phyloP scores from a whole-genome alignment of 2,329 filamentous ascomycete species.

The Ciborinia camelliae region DNA sequence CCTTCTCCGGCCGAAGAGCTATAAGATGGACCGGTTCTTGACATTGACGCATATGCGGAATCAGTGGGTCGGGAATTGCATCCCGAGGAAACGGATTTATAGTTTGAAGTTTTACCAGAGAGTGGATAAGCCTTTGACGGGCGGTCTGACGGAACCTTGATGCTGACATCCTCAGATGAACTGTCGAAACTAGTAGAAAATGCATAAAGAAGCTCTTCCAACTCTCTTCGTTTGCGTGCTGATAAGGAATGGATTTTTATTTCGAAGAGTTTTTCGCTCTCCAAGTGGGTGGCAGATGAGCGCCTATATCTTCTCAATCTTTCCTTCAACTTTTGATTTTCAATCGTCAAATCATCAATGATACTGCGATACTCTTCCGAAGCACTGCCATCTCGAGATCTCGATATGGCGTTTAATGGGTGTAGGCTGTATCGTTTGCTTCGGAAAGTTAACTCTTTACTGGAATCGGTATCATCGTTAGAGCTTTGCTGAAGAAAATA shows the following conservation, averaged over 20 bases:
- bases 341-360: slow-evolving; percentile 82
- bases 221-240: slow-evolving; percentile 67
- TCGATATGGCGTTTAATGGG: background rate
- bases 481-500: slow-evolving; percentile 30
- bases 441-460: background rate
- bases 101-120: slow-evolving; percentile 38
- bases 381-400: slow-evolving; percentile 26
- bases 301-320: slow-evolving; percentile 69
- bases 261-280: slow-evolving; percentile 77
- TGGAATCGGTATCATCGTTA: slow-evolving; percentile 16
- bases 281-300: slow-evolving; percentile 60
- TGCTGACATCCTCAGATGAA: slow-evolving; percentile 35
- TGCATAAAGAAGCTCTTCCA: slow-evolving; percentile 69
- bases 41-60: slow-evolving; percentile 65
- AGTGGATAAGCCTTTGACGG: background rate
- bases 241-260: slow-evolving; percentile 74
- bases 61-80: slow-evolving; percentile 45
- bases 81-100: slow-evolving; percentile 22
- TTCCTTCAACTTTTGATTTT: slow-evolving; percentile 75
- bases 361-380: slow-evolving; percentile 76
- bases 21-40: slow-evolving; percentile 36
- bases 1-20: slow-evolving; percentile 2
- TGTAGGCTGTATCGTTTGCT: background rate
- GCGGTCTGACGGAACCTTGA: background rate
- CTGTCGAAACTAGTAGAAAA: slow-evolving; percentile 64